Evolutionary conservation across 768 basidiomycete genomes (phyloP).

Genomic region (Boletales sp.): DNA sequence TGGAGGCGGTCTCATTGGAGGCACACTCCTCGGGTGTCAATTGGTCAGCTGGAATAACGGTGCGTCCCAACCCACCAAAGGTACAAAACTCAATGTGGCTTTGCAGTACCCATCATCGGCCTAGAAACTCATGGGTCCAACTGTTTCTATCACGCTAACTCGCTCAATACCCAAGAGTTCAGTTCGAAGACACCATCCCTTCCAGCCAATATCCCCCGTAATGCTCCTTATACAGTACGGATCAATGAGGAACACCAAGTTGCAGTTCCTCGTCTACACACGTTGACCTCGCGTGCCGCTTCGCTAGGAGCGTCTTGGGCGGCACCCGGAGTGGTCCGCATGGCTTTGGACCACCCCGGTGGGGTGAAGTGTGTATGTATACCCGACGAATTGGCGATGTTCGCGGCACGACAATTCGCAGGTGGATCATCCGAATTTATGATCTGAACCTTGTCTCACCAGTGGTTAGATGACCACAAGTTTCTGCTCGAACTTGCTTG

Average conservation of each 20-base stretch:
- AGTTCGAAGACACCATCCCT: slow-evolving; percentile 30
- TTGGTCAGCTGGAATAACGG: slow-evolving; percentile 66
- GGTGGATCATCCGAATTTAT: slow-evolving; percentile 37
- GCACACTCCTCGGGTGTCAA: slow-evolving; percentile 65
- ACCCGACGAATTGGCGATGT: slow-evolving; percentile 69
- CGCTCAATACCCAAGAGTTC: slow-evolving; percentile 45
- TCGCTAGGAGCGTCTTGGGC: slow-evolving; percentile 72
- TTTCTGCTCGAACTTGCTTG: slow-evolving; percentile 73
- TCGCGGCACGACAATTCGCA: slow-evolving; percentile 50
- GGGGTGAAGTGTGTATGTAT: slow-evolving; percentile 56
- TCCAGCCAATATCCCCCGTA: slow-evolving; percentile 25
- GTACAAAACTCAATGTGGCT: background rate
- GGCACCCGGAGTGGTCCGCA: slow-evolving; percentile 55
- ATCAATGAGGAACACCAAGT: slow-evolving; percentile 44
- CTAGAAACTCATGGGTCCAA: slow-evolving; percentile 71
- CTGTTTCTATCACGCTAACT: slow-evolving; percentile 69
- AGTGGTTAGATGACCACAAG: slow-evolving; percentile 64
- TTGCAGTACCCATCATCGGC: slow-evolving; percentile 59
- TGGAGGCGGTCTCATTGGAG: slow-evolving; percentile 68
- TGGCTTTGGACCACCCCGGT: slow-evolving; percentile 60
- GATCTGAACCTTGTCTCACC: background rate
- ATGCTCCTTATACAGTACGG: slow-evolving; percentile 39
- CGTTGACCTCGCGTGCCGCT: slow-evolving; percentile 60
- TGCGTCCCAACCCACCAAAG: slow-evolving; percentile 27
- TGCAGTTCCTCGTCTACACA: slow-evolving; percentile 52